These are phyloP conservation scores for Xylariales sp. DNA, from an alignment of 2,329 filamentous ascomycete species.

Conservation along the genomic window DNA sequence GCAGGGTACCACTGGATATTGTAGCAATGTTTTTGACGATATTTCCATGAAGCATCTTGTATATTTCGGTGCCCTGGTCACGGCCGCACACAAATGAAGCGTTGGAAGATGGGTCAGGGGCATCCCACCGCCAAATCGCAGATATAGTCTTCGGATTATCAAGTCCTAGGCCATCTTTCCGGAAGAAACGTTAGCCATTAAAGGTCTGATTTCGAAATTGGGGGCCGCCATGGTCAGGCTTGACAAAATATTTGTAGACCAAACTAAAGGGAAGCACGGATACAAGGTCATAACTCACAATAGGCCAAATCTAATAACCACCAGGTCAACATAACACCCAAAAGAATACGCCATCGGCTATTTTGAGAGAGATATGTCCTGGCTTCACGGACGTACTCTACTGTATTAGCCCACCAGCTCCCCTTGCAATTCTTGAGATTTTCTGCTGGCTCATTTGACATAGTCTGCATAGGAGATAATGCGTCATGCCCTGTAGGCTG, in stretches of 20 bases:
- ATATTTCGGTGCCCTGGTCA: conserved; percentile 39
- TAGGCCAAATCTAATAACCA: conserved; percentile 58
- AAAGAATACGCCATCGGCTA: conserved; percentile 45
- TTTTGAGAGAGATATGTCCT: conserved; percentile 43
- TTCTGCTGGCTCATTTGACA: conserved; percentile 10
- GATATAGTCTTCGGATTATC: conserved; percentile 47
- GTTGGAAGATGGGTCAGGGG: not conserved
- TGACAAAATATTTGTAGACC: not conserved
- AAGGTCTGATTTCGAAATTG: not conserved
- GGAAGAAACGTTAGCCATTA: conserved; percentile 3
- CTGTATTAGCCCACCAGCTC: conserved; percentile 11
- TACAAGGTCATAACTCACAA: conserved; percentile 37
- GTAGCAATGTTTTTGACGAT: conserved; percentile 41
- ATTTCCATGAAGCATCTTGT: conserved; percentile 38
- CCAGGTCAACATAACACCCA: conserved; percentile 56
- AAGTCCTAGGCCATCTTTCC: conserved; percentile 55
- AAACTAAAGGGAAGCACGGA: not conserved
- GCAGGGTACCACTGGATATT: conserved; percentile 41
- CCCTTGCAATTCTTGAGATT: conserved; percentile 13
- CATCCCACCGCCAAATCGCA: conserved; percentile 39
- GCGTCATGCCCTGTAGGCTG: conserved; percentile 25
- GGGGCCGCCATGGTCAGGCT: not conserved
- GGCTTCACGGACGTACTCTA: conserved; percentile 31
- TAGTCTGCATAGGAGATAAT: conserved; percentile 9
- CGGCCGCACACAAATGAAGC: not conserved